Base-by-base conservation (phyloP, 345 rosid genomes). In the Pugionium dolabratum region DNA sequence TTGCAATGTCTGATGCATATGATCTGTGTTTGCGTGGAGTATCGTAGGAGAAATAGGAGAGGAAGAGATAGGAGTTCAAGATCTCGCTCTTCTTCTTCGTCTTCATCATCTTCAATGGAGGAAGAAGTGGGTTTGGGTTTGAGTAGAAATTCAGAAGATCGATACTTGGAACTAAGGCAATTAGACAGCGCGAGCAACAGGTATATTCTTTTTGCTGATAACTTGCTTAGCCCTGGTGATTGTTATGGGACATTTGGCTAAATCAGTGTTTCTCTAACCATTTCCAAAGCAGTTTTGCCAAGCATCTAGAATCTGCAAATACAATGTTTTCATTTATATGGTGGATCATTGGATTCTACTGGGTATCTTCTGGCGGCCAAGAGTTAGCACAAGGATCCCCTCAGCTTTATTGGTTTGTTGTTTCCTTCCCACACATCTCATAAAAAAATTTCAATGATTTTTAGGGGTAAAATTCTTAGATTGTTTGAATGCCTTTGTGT, bases 281-380 rank as follows among this genome's bases (percentile, higher is more conserved):
- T 57, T 11, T 34, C 33, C 0, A 4, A 58, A 59, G 50, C 64
- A 86, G 86, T 59, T 80, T 79, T 58, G 83, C 93, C 26, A 94
- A 90, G 85, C 91, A 90, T 79, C 73, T 90, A 69, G 99, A 88
- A 67, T 88, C 99, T 54, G 97, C 88, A n/a, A 94, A 90, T 66
- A 90, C 99, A 4, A 85, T 94, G 89, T 79, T 94, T 30, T 94
- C 97, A 3, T 94, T 94, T 81, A 58, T 94, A 65, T 94, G 99
- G 99, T 94, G 99, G 99, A 80, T 88, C 80, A 81, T 88, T 78
- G 99, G 99, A 48, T 94, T 90, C 80, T 90, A 90, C 59, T 90
- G 97, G 99, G 89, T 94, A 27, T 90, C 97, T 71, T 89, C 94
- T 25, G 95, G 96, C 61, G 92, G 89, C 57, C 95, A 88, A 78